Evolutionary conservation across 352 stramenopile genomes (phyloP), one percentile per base, ranked within the genome.

Genomic region (Globisporangium cystogenes): DNA sequence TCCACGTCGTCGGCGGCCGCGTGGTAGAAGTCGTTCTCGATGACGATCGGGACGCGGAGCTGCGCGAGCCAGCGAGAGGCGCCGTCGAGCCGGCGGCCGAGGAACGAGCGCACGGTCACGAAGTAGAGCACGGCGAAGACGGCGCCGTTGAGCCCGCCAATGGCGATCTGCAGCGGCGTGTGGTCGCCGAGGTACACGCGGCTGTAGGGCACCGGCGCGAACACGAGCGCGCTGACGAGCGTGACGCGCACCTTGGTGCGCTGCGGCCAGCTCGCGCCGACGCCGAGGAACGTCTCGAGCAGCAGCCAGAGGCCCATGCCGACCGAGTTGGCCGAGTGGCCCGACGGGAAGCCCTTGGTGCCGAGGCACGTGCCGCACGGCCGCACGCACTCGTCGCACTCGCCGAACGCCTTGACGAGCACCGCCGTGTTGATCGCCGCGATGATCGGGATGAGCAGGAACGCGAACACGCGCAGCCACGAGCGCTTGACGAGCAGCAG

Each of bases 161-260:
- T 65, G 15, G 18, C 55, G 42, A 81, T 68, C 53, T 86, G 74
- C 36, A 82, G 55, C 20, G 45, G 33, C 29, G 69, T 79, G 65
- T 86, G 74, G 59, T 86, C 74, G 21, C 74, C 74, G 29, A 86
- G 35, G 54, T 86, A 81, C 48, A 82, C 41, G 54, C 74, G 74
- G 45, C 69, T 79, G 65, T 81, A 86, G 0, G 74, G 72, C 2
- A 86, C 72, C 0, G 72, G 69, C 14, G 68, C 59, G 33, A 85
- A 75, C 23, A 85, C 50, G 36, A 75, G 52, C n/a, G 68, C 11
- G n/a, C 44, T 40, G 0, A 45, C 53, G 15, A 54, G 36, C 18
- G 54, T 59, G 11, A 45, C 14, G 29, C 39, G 11, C 4, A 35
- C 41, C 23, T 72, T 69, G 10, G 37, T 61, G 15, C 21, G 7